Evolutionary conservation across 2,329 filamentous ascomycete genomes (phyloP), one percentile per base, ranked within the genome.

Genomic region (Ceratocystis colombiana): DNA sequence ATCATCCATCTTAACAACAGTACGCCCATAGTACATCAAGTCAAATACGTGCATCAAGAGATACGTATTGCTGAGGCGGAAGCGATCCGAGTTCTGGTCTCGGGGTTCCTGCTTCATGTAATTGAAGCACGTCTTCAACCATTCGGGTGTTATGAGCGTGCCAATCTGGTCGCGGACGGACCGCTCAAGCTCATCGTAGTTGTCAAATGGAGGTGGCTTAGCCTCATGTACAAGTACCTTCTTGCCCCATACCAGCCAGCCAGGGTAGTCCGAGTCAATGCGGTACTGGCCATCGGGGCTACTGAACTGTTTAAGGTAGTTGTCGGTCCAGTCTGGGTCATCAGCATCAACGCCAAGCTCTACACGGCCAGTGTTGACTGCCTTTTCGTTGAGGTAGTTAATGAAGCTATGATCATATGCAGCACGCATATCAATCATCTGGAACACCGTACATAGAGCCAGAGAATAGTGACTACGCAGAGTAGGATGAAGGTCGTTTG

Each of bases 31-130:
- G 71, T 95, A 85, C 78, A 96, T 88, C 33, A 99, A 80, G 71
- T 96, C 91, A 71, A 99, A 95, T 0, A 90, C 84, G 73, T 96
- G 90, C 73, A 93, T 89, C 48, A 99, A 79, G 70, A 96, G 82
- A 74, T 95, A 88, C 0, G 90, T 88, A 72, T 88, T 92, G 44
- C 88, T 86, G 82, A 96, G 92, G 65, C 92, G 84, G 78, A 99
- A 97, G 64, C 93, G 84, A 74, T 99, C 93, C 0, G 88, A 82
- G 3, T 82, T 82, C 0, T 84, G 76, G 73, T 97, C 93, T 57
- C 93, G 86, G 1, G 94, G 93, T 74, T 97, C 93, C 75, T 97
- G 94, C 77, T 96, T 97, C 78, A 97, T 83, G 73, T 93, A 97
- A 28, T 87, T 88, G 72, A 99, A 99, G 75, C 88, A 93, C 63